Percentiles rank a stretch among this genome's conserved stretches.
phyloP scores from a whole-genome alignment of 805 yeast species.

The Ogataea wickerhamii region DNA sequence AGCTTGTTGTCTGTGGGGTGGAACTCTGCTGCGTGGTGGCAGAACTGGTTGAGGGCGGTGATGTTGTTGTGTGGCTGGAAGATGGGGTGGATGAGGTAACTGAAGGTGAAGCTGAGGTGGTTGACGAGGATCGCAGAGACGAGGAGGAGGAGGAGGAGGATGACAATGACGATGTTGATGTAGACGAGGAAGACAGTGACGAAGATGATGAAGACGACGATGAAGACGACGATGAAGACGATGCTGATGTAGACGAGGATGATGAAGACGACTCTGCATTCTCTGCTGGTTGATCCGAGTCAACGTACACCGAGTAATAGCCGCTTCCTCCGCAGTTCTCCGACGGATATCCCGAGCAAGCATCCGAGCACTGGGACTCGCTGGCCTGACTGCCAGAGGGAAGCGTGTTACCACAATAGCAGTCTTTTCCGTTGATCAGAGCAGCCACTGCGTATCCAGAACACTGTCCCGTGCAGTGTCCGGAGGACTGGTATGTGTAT shows the following conservation, averaged over 20 bases:
- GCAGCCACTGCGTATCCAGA: conserved; percentile 45
- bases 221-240: conserved; percentile 15
- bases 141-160: conserved; percentile 7
- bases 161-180: conserved; percentile 11
- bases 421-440: conserved; percentile 46
- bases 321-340: conserved; percentile 60
- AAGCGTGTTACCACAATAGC: conserved; percentile 61
- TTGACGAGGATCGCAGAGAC: conserved; percentile 6
- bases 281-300: conserved; percentile 14
- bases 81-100: conserved; percentile 10
- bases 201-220: conserved; percentile 13
- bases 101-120: conserved; percentile 4
- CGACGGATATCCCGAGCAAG: conserved; percentile 59
- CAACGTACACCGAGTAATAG: conserved; percentile 47
- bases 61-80: conserved; percentile 12
- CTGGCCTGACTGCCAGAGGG: conserved; percentile 29
- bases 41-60: conserved; percentile 17
- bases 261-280: conserved; percentile 15
- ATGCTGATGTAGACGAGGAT: conserved; percentile 9
- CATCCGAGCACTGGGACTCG: conserved; percentile 38
- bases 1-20: conserved; percentile 8
- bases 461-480: conserved; percentile 58
- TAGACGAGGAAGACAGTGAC: conserved; percentile 13
- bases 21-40: conserved; percentile 11
- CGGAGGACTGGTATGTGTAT: conserved; percentile 57